Percentiles rank a stretch among this genome's conserved stretches.
These are phyloP conservation scores for Aspergillus nidulans DNA, from an alignment of 495 filamentous ascomycete species.

Conservation along the genomic window DNA sequence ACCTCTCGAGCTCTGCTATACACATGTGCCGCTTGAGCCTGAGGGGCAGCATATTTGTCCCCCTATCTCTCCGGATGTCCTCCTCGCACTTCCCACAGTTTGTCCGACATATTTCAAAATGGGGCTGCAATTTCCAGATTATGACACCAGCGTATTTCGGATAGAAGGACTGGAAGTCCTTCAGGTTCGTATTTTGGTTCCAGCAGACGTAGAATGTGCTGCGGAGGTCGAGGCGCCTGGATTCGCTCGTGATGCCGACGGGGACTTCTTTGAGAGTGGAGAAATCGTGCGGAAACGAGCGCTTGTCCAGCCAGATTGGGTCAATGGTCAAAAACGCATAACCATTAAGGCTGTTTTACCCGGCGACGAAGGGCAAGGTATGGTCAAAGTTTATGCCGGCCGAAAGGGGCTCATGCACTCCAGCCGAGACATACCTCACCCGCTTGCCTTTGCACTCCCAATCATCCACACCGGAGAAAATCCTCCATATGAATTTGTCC, in stretches of 20 bases:
- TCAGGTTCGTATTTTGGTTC: slow-evolving; percentile 82
- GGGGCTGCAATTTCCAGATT: slow-evolving; percentile 70
- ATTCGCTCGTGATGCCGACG: slow-evolving; percentile 77
- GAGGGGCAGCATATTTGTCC: slow-evolving; percentile 92
- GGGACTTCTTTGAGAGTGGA: slow-evolving; percentile 90
- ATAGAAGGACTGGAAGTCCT: slow-evolving; percentile 90
- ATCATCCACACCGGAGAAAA: slow-evolving; percentile 88
- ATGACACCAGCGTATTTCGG: slow-evolving; percentile 80
- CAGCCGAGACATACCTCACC: slow-evolving; percentile 88
- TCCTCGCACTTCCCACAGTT: slow-evolving; percentile 78
- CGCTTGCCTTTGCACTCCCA: slow-evolving; percentile 85
- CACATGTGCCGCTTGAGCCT: slow-evolving; percentile 80
- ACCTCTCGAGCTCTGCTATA: slow-evolving; percentile 87
- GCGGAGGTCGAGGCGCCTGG: slow-evolving; percentile 87
- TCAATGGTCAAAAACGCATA: slow-evolving; percentile 79
- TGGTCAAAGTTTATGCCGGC: slow-evolving; percentile 91
- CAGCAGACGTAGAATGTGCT: slow-evolving; percentile 83
- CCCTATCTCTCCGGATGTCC: slow-evolving; percentile 72
- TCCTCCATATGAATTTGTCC: slow-evolving; percentile 87
- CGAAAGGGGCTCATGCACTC: slow-evolving; percentile 94
- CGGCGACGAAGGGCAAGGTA: slow-evolving; percentile 80
- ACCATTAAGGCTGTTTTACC: slow-evolving; percentile 89
- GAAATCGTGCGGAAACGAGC: slow-evolving; percentile 81
- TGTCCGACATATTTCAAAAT: slow-evolving; percentile 89
- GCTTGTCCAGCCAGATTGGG: slow-evolving; percentile 88